phyloP scores from a whole-genome alignment of 2,329 filamentous ascomycete genomes.

The Daldinia sp. region DNA sequence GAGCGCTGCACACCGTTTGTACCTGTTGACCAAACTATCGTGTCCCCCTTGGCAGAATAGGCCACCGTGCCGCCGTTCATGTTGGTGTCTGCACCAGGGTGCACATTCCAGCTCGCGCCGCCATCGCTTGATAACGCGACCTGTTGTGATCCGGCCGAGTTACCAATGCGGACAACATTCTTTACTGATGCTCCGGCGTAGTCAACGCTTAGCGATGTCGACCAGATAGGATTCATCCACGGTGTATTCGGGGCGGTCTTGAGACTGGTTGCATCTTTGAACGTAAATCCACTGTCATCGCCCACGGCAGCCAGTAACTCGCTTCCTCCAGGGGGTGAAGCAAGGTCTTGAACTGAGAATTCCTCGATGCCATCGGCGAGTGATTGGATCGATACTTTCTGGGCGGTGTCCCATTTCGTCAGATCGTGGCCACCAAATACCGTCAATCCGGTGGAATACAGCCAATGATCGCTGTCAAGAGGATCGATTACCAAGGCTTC shows the following conservation, averaged over 20 bases:
- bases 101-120: conserved; percentile 62
- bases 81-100: conserved; percentile 60
- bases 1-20: conserved; percentile 59
- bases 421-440: conserved; percentile 66
- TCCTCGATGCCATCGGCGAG: conserved; percentile 68
- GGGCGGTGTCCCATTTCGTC: conserved; percentile 65
- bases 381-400: conserved; percentile 63
- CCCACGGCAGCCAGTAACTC: conserved; percentile 65
- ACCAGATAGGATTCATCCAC: conserved; percentile 63
- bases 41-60: conserved; percentile 64
- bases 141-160: conserved; percentile 57
- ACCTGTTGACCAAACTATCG: conserved; percentile 61
- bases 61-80: conserved; percentile 61
- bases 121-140: conserved; percentile 64
- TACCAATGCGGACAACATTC: conserved; percentile 65
- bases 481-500: conserved; percentile 69
- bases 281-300: conserved; percentile 66
- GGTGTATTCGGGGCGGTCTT: conserved; percentile 57
- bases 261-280: conserved; percentile 54
- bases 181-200: conserved; percentile 61
- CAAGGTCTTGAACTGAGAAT: conserved; percentile 62
- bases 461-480: conserved; percentile 69
- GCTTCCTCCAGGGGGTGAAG: conserved; percentile 62
- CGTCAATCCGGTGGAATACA: conserved; percentile 70
- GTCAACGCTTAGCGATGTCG: conserved; percentile 60